Base-by-base conservation (phyloP, 2,329 filamentous ascomycete species). In the Xenoacremonium recifei region DNA sequence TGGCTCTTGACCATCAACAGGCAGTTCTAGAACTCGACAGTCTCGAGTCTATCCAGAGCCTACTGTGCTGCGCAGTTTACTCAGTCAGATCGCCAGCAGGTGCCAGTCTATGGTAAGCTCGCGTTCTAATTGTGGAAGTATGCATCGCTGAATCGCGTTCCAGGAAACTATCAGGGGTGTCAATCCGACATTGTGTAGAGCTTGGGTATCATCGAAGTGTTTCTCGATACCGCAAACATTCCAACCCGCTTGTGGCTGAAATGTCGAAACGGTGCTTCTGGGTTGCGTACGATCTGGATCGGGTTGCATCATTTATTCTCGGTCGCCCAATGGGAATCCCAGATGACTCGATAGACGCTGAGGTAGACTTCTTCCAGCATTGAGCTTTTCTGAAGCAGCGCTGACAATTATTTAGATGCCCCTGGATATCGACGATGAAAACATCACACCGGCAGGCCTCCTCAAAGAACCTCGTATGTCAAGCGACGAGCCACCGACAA, bases 51-150 rank as follows among this genome's bases (percentile, higher is more conserved):
- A 59, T 62, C 19, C 57, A 63, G 35, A 58, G 51, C 2, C 41
- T 62, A 7, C 47, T 64, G 9, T 60, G 55, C 23, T 63, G 43
- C 41, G 57, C 59, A 1, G 45, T 59, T 16, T 59, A 54, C 43
- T 59, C 59, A 27, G 35, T 63, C 16, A 34, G 61, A 35, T 58
- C 58, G 10, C 48, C 48, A 4, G 35, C 45, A 5, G 48, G 48
- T 10, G 48, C 45, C 15, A 50, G 48, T 19, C 36, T 50, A 4
- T 50, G 48, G 48, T 49, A n/a, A 15, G 30, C 32, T 27, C 13
- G 23, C 15, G 4, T 16, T 11, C 9, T 12, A 15, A 21, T 9
- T 21, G 4, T 6, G 6, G 3, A 19, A 12, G 15, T 20, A 6
- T 21, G 6, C 4, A 2, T 3, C 17, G 2, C 4, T 15, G 23